These are phyloP conservation scores for Salicornia ramosissima DNA, from an alignment of 148 eudicot species.

Conservation along the genomic window DNA sequence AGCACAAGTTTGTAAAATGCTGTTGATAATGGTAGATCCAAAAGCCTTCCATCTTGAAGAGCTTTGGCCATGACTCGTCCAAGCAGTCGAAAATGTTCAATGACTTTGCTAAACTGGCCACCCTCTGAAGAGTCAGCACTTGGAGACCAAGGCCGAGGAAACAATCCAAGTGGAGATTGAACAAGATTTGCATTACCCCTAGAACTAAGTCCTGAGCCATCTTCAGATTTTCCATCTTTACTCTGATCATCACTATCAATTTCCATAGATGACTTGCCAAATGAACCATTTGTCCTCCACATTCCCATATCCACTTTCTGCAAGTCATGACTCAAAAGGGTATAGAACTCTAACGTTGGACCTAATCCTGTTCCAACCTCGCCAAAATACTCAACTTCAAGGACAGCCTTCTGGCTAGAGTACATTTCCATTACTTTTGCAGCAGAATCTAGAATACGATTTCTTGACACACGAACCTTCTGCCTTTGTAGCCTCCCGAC, in stretches of 20 bases:
- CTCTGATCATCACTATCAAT: conserved; percentile 36
- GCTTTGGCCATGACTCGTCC: conserved; percentile 98
- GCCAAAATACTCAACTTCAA: conserved; percentile 98
- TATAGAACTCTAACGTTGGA: conserved; percentile 93
- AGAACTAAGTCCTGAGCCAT: conserved; percentile 16
- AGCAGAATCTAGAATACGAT: conserved; percentile 93
- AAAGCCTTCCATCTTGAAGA: conserved; percentile 95
- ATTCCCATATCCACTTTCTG: conserved; percentile 73
- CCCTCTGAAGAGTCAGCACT: conserved; percentile 59
- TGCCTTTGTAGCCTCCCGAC: conserved; percentile 94
- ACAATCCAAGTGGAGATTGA: conserved; percentile 81
- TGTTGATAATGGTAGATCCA: conserved; percentile 78
- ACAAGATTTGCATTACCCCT: conserved; percentile 45
- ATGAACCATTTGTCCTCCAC: conserved; percentile 70
- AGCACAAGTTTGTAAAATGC: conserved; percentile 86
- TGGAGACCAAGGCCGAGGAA: conserved; percentile 88
- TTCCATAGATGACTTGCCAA: conserved; percentile 45
- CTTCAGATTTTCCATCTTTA: conserved; percentile 30
- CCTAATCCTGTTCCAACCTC: conserved; percentile 99
- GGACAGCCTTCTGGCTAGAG: conserved; percentile 97
- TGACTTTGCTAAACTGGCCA: conserved; percentile 53
- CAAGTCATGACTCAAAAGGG: conserved; percentile 87
- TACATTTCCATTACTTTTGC: conserved; percentile 99
- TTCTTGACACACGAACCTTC: conserved; percentile 95
- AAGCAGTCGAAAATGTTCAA: conserved; percentile 75